These are phyloP conservation scores for Euphorbia lathyris DNA, from an alignment of 345 rosid species.

Conservation along the genomic window DNA sequence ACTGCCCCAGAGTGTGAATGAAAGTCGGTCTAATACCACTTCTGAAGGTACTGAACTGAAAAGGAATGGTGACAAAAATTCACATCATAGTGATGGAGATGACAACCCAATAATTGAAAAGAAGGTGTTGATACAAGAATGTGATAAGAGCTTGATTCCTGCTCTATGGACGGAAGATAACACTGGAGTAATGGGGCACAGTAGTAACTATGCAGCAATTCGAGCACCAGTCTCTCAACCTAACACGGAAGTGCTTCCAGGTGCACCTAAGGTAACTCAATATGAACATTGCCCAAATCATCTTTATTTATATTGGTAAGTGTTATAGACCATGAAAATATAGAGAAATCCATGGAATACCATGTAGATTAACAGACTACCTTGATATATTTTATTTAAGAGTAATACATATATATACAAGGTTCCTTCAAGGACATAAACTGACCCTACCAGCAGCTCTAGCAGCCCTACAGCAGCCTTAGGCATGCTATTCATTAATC, in stretches of 20 bases:
- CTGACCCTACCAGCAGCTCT: too few relatives aligned
- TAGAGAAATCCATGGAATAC: too few relatives aligned
- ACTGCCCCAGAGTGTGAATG: slow-evolving; percentile 27
- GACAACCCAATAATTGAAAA: slow-evolving; percentile 65
- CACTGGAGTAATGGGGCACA: slow-evolving; percentile 26
- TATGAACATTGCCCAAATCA: slow-evolving; percentile 22
- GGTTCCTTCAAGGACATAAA: too few relatives aligned
- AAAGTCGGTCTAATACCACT: slow-evolving; percentile 28
- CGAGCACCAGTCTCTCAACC: slow-evolving; percentile 31
- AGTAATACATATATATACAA: too few relatives aligned
- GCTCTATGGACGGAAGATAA: slow-evolving; percentile 32
- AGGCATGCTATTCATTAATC: too few relatives aligned
- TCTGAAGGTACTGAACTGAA: slow-evolving; percentile 32
- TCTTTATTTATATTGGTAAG: not conserved
- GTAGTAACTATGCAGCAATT: slow-evolving; percentile 26
- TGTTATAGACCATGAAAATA: too few relatives aligned
- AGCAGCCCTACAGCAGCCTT: too few relatives aligned
- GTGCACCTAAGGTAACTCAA: slow-evolving; percentile 37
- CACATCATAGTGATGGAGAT: slow-evolving; percentile 45
- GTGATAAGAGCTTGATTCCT: slow-evolving; percentile 46
- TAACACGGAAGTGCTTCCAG: slow-evolving; percentile 28
- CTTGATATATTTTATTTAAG: too few relatives aligned
- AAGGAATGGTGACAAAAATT: slow-evolving; percentile 30
- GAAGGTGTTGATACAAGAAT: slow-evolving; percentile 61
- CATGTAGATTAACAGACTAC: too few relatives aligned